phyloP scores from a whole-genome alignment of 2,329 filamentous ascomycete genomes.

The Calonectria montana region DNA sequence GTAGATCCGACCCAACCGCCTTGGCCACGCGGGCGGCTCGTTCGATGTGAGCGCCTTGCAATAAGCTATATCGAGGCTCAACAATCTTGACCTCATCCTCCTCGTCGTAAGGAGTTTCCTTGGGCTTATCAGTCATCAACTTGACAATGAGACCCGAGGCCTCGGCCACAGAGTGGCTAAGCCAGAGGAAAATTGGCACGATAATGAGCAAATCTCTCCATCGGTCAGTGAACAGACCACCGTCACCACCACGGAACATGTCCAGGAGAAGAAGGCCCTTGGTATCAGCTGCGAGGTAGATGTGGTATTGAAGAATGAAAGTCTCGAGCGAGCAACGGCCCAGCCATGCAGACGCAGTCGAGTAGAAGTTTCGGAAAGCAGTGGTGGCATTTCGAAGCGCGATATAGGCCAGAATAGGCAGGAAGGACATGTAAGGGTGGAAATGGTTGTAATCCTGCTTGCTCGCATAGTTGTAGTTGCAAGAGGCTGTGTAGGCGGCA shows the following conservation, averaged over 20 bases:
- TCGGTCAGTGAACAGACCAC: constrained; percentile 37
- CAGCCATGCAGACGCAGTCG: constrained; percentile 61
- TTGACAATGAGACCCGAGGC: constrained; percentile 41
- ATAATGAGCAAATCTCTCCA: constrained; percentile 41
- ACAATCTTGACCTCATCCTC: constrained; percentile 37
- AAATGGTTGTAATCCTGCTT: constrained; percentile 56
- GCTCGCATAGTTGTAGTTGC: constrained; percentile 10
- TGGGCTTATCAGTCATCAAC: constrained; percentile 31
- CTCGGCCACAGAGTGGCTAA: constrained; percentile 40
- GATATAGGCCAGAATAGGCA: constrained; percentile 65
- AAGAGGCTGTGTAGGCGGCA: constrained; percentile 42
- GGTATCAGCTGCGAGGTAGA: constrained; percentile 70
- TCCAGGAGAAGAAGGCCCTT: constrained; percentile 58
- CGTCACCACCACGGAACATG: constrained; percentile 38
- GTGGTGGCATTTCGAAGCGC: constrained; percentile 59
- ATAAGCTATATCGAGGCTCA: constrained; percentile 30
- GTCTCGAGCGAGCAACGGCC: constrained; percentile 69
- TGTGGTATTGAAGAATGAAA: constrained; percentile 70
- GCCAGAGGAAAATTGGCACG: constrained; percentile 44
- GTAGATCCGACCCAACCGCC: constrained; percentile 14
- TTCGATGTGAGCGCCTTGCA: constrained; percentile 8
- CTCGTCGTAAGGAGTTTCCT: constrained; percentile 19
- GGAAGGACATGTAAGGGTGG: constrained; percentile 64
- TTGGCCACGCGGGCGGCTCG: constrained; percentile 9
- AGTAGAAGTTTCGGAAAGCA: constrained; percentile 34